Conservation (phyloP, 805 yeast species). For the Candida montana region DNA sequence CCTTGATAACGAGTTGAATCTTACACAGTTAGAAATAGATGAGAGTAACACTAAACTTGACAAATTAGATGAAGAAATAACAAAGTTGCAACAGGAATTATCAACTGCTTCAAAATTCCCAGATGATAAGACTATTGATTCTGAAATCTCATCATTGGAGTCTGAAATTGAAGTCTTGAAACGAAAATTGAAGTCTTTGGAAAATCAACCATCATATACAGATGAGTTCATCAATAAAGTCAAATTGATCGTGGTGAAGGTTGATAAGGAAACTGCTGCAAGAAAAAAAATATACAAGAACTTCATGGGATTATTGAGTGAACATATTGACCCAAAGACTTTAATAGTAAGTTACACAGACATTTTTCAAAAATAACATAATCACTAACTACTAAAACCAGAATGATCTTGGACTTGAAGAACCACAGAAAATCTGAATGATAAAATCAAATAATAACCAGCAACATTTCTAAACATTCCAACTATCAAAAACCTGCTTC, state of each 20-base stretch:
- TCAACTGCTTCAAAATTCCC: slow-evolving; percentile 12
- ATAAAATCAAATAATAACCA: too few relatives aligned
- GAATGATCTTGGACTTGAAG: slow-evolving; percentile 19
- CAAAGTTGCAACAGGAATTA: slow-evolving; percentile 3
- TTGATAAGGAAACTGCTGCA: slow-evolving; percentile 14
- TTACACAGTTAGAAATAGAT: neutral
- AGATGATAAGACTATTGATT: slow-evolving; percentile 11
- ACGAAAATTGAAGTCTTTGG: slow-evolving; percentile 1
- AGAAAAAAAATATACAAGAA: slow-evolving; percentile 16
- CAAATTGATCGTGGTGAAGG: neutral
- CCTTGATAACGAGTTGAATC: neutral
- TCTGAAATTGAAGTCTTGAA: slow-evolving; percentile 5
- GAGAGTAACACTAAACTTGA: neutral
- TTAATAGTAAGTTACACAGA: slow-evolving; percentile 12
- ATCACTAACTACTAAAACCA: neutral
- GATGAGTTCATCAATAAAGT: slow-evolving; percentile 9
- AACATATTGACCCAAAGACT: slow-evolving; percentile 15
- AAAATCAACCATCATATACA: slow-evolving; percentile 5
- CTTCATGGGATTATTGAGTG: slow-evolving; percentile 16
- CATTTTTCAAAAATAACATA: neutral
- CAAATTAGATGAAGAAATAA: neutral
- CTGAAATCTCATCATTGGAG: slow-evolving; percentile 1
- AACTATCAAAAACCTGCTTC: too few relatives aligned
- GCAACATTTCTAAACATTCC: too few relatives aligned
- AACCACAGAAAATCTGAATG: slow-evolving; percentile 3